Percentiles rank a stretch among this genome's conserved stretches.
Conservation (phyloP, 73 alveolate genomes). For the Breviolum minutum region DNA sequence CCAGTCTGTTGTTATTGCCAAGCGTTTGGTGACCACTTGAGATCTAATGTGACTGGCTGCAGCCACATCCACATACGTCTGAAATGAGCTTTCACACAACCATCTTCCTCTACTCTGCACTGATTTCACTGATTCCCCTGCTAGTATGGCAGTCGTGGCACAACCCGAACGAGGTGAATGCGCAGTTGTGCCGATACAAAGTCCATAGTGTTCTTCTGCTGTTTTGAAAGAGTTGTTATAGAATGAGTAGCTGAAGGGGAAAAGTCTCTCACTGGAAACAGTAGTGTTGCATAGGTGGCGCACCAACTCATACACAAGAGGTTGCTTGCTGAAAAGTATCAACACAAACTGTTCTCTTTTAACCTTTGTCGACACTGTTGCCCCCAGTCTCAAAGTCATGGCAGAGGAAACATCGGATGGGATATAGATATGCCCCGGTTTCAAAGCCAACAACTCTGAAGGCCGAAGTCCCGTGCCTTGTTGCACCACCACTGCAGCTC, state of each 20-base stretch:
- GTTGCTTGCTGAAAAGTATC: not conserved
- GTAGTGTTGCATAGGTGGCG: not conserved
- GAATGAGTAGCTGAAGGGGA: not conserved
- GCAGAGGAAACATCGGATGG: not conserved
- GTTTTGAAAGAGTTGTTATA: not conserved
- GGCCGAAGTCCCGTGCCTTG: not conserved
- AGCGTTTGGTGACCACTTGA: not conserved
- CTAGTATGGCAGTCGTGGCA: not conserved
- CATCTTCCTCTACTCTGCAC: constrained; percentile 19
- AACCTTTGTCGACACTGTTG: constrained; percentile 1
- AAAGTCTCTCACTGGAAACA: not conserved
- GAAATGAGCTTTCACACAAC: not conserved
- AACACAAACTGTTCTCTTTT: constrained; percentile 5
- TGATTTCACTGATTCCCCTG: not conserved
- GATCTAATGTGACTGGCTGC: not conserved
- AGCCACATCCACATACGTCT: constrained; percentile 6
- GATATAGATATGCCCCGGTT: not conserved
- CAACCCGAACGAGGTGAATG: constrained; percentile 25
- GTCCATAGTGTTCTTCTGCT: not conserved
- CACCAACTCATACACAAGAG: not conserved
- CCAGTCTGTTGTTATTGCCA: not conserved
- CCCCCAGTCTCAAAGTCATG: not conserved
- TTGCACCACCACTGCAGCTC: not conserved
- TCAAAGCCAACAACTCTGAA: not conserved
- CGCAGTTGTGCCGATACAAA: not conserved